phyloP scores from a whole-genome alignment of 106 monocot species.

The Dendrobium chrysotoxum region DNA sequence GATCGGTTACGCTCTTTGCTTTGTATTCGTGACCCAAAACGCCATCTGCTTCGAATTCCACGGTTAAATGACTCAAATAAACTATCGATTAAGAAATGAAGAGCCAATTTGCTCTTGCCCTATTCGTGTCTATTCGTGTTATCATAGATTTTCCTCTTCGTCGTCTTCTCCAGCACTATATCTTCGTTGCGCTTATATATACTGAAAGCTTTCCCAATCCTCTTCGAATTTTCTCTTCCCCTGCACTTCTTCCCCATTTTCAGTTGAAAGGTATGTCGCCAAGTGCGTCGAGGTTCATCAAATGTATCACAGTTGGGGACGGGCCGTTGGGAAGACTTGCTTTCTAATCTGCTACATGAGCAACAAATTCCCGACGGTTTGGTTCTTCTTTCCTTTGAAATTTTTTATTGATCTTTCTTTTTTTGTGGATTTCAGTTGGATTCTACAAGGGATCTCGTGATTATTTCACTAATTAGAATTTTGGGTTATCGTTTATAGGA shows the following conservation, averaged over 20 bases:
- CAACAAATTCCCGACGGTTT: constrained; percentile 95
- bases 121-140: too few relatives aligned
- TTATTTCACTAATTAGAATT: background rate
- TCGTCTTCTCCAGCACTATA: too few relatives aligned
- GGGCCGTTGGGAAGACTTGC: constrained; percentile 96
- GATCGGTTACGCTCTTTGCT: too few relatives aligned
- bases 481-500: constrained; percentile 30
- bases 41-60: too few relatives aligned
- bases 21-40: too few relatives aligned
- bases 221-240: background rate
- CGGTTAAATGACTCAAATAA: too few relatives aligned
- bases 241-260: background rate
- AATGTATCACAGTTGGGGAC: constrained; percentile 88
- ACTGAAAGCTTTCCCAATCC: background rate
- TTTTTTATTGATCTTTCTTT: constrained; percentile 7
- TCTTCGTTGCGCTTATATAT: background rate
- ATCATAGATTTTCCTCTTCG: too few relatives aligned
- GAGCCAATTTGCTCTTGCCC: too few relatives aligned
- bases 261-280: constrained; percentile 31
- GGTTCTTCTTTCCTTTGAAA: background rate
- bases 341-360: constrained; percentile 98
- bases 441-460: background rate
- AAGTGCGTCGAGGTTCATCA: constrained; percentile 79
- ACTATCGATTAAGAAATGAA: too few relatives aligned
- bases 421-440: background rate